Conservation (phyloP, 306 rosid species). For the Cicer judaicum region DNA sequence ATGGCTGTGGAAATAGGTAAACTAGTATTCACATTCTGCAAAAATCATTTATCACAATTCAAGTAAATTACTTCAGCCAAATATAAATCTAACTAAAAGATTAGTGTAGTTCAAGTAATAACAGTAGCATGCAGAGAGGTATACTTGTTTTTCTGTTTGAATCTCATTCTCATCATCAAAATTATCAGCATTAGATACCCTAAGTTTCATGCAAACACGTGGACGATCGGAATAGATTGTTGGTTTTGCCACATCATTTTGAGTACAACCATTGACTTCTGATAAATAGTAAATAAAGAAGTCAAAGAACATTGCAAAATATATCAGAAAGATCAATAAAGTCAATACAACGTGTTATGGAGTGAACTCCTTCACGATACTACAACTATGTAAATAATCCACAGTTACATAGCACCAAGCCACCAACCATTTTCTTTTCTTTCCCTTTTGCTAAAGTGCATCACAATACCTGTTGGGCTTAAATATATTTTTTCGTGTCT, state of each 20-base stretch:
- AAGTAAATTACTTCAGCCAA: conserved; percentile 11
- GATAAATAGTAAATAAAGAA: conserved; percentile 23
- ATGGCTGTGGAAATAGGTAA: conserved; percentile 42
- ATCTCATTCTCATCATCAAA: conserved; percentile 44
- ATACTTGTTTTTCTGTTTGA: conserved; percentile 50
- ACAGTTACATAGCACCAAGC: neutral
- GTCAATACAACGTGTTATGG: neutral
- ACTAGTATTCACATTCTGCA: conserved; percentile 52
- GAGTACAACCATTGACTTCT: conserved; percentile 46
- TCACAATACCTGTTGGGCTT: neutral
- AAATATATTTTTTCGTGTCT: neutral
- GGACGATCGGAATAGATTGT: conserved; percentile 35
- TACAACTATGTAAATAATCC: neutral
- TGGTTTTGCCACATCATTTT: conserved; percentile 40
- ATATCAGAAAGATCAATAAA: neutral
- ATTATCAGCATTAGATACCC: conserved; percentile 49
- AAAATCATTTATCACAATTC: conserved; percentile 27
- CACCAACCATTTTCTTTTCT: conserved; percentile 4
- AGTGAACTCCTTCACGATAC: conserved; percentile 27
- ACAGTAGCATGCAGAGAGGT: conserved; percentile 22
- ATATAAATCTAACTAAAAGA: neutral
- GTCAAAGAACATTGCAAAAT: too few species aligned
- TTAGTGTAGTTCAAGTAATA: conserved; percentile 3
- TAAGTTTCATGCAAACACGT: conserved; percentile 45
- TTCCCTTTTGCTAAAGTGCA: neutral